Evolutionary conservation across 2,329 filamentous ascomycete genomes (phyloP).

Genomic region (Macrophomina phaseolina): DNA sequence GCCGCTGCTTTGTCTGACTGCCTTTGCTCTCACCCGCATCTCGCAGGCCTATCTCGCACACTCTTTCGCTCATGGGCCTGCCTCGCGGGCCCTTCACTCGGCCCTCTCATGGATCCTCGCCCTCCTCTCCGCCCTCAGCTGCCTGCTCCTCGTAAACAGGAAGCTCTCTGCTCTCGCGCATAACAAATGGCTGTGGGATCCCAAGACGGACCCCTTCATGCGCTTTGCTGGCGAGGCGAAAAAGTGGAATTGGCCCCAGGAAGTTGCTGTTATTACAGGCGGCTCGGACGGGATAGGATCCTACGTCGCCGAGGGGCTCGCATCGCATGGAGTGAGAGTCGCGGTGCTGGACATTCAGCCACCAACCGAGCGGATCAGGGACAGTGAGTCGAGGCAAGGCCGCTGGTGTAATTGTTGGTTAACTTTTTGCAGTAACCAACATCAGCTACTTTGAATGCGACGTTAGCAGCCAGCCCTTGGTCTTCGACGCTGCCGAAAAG

Average conservation of each 20-base stretch:
- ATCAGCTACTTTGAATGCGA: conserved; percentile 40
- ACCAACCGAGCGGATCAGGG: conserved; percentile 36
- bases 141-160: background rate
- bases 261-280: conserved; percentile 45
- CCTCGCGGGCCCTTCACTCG: conserved; percentile 3
- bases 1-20: background rate
- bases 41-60: conserved; percentile 2
- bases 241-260: conserved; percentile 39
- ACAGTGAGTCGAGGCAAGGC: conserved; percentile 32
- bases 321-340: conserved; percentile 40
- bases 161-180: conserved; percentile 35
- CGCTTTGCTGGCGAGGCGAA: conserved; percentile 33
- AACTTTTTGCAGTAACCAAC: conserved; percentile 34
- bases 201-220: conserved; percentile 11
- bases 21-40: background rate
- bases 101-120: conserved; percentile 4
- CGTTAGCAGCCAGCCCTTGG: conserved; percentile 32
- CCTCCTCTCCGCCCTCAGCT: background rate
- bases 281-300: conserved; percentile 45
- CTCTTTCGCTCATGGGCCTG: background rate
- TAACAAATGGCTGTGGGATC: conserved; percentile 47
- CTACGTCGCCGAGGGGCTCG: conserved; percentile 40
- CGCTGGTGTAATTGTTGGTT: conserved; percentile 29
- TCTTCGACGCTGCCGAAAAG: conserved; percentile 33
- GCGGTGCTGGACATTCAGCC: conserved; percentile 44